Evolutionary conservation across 208 protist species (phyloP).

Genomic region (Herpetomonas tarakana): DNA sequence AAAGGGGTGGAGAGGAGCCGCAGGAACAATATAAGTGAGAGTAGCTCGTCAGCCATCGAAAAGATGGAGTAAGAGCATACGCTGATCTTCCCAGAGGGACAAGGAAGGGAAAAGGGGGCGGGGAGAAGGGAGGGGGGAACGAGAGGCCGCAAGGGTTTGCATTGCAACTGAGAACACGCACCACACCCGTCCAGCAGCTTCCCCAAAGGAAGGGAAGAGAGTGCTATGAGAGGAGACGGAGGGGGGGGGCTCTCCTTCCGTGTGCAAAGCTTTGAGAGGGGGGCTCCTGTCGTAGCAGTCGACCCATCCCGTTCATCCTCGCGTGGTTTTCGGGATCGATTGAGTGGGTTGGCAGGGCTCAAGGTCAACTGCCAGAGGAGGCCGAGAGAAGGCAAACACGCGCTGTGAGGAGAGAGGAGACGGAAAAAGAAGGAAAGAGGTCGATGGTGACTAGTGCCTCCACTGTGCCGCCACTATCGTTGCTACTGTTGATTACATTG

Average conservation of each 20-base stretch:
- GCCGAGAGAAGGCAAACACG: no score
- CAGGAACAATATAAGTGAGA: no score
- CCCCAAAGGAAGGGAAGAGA: background rate
- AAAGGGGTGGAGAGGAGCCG: background rate
- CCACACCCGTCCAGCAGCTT: background rate
- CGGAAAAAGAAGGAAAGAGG: background rate
- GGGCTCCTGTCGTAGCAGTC: background rate
- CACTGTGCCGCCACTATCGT: no score
- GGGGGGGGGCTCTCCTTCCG: background rate
- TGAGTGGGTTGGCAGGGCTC: no score
- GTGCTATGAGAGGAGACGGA: background rate
- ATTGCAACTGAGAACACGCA: background rate
- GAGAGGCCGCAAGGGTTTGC: background rate
- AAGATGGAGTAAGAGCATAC: background rate
- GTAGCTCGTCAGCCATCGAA: no score
- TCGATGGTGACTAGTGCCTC: no score
- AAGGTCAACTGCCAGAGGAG: background rate
- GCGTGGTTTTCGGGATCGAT: background rate
- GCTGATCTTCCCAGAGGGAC: background rate
- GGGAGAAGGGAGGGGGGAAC: background rate
- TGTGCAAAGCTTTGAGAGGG: background rate
- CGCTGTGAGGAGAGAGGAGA: no score
- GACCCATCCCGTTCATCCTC: background rate
- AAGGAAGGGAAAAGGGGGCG: background rate
- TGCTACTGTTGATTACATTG: no score